Percentiles rank a stretch among this genome's conserved stretches.
These are phyloP conservation scores for Pilatotrama ljubarskyi DNA, from an alignment of 768 basidiomycete species.

Conservation along the genomic window DNA sequence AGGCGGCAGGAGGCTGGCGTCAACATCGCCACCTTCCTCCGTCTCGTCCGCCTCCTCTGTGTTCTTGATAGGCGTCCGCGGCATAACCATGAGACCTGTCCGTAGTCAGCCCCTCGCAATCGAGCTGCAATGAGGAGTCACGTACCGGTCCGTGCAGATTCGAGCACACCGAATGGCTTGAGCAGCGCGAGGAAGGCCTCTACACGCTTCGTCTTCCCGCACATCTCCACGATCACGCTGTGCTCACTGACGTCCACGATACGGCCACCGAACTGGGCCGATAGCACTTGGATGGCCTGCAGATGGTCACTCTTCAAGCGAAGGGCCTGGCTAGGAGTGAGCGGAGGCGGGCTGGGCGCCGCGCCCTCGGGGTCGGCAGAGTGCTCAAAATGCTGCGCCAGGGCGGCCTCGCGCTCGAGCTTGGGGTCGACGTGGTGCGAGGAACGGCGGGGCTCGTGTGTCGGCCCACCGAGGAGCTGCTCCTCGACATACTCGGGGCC, in stretches of 20 bases:
- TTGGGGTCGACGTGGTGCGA: conserved; percentile 44
- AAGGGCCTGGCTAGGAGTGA: conserved; percentile 74
- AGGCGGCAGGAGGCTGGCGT: conserved; percentile 91
- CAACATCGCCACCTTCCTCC: conserved; percentile 63
- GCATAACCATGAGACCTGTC: conserved; percentile 96
- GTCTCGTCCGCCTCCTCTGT: conserved; percentile 55
- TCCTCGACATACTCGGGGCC: conserved; percentile 96
- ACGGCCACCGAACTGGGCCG: conserved; percentile 87
- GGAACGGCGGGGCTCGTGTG: conserved; percentile 66
- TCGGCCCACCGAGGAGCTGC: conserved; percentile 83
- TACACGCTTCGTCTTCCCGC: conserved; percentile 88
- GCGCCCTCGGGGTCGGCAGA: conserved; percentile 38
- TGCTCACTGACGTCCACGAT: conserved; percentile 95
- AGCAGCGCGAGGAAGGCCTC: conserved; percentile 90
- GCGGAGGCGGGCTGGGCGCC: conserved; percentile 32
- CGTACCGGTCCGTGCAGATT: conserved; percentile 91
- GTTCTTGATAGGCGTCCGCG: conserved; percentile 82
- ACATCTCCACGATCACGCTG: conserved; percentile 92
- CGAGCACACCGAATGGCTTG: conserved; percentile 94
- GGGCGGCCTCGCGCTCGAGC: conserved; percentile 64
- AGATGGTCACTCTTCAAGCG: conserved; percentile 88
- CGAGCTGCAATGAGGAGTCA: conserved; percentile 6
- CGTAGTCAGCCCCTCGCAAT: not conserved
- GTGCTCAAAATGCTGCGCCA: conserved; percentile 80
- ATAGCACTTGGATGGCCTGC: conserved; percentile 81